phyloP scores from a whole-genome alignment of 202 grass and related monocot genomes.

The Zoysia matrella region DNA sequence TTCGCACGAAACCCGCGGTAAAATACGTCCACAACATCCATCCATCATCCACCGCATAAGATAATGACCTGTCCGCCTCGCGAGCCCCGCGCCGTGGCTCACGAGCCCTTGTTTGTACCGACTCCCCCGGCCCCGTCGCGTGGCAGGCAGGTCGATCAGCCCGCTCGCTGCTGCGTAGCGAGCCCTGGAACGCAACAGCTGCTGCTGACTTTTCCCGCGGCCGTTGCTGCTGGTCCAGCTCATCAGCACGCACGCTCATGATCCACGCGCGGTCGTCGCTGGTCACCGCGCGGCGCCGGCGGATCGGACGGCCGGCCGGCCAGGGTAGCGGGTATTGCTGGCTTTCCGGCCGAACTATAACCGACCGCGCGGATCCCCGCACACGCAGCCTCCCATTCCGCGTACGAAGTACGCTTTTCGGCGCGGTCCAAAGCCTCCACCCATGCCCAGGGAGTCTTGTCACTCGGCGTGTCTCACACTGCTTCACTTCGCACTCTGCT shows the following conservation, averaged over 20 bases:
- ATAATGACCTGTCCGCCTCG: background rate
- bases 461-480: no score
- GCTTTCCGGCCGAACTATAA: no score
- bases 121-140: no score
- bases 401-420: no score
- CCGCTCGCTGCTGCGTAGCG: background rate
- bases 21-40: background rate
- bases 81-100: background rate
- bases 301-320: no score
- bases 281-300: no score
- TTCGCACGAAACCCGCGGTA: constrained; percentile 17
- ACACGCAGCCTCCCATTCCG: no score
- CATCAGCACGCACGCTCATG: background rate
- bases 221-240: background rate
- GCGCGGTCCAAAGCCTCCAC: no score
- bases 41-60: background rate
- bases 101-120: background rate
- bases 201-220: background rate
- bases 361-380: no score
- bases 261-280: background rate
- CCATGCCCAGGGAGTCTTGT: no score
- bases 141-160: background rate
- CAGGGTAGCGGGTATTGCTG: no score
- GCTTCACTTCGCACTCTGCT: no score
- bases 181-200: background rate